These are phyloP conservation scores for Nemophila menziesii DNA, from an alignment of 257 asterid species.

Conservation along the genomic window DNA sequence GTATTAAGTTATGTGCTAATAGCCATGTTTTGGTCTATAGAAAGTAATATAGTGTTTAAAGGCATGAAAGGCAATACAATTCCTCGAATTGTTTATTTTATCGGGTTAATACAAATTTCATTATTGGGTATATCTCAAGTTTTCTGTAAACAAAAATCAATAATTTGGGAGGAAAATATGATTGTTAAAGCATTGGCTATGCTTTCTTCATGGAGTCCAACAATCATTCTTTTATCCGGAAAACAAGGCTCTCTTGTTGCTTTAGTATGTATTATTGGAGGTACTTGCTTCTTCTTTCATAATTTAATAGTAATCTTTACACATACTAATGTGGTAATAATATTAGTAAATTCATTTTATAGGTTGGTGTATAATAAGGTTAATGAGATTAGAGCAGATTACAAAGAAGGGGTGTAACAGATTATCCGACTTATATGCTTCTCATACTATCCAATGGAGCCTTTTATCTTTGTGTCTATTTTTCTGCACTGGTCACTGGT, in stretches of 20 bases:
- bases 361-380: slow-evolving; percentile 79
- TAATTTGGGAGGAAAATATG: slow-evolving; percentile 30
- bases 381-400: slow-evolving; percentile 28
- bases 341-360: slow-evolving; percentile 9
- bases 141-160: slow-evolving; percentile 19
- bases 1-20: slow-evolving; percentile 43
- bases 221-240: slow-evolving; percentile 67
- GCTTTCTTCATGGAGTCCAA: slow-evolving; percentile 73
- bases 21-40: slow-evolving; percentile 53
- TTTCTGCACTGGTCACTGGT: slow-evolving; percentile 97
- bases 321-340: slow-evolving; percentile 11
- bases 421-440: slow-evolving; percentile 44
- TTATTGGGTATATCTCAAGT: slow-evolving; percentile 29
- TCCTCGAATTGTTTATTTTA: slow-evolving; percentile 60
- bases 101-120: slow-evolving; percentile 58
- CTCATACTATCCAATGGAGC: slow-evolving; percentile 75
- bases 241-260: slow-evolving; percentile 78
- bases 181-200: slow-evolving; percentile 42
- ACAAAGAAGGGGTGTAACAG: slow-evolving; percentile 16
- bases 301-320: slow-evolving; percentile 2
- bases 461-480: slow-evolving; percentile 73
- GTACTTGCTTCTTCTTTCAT: slow-evolving; percentile 26
- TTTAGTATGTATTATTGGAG: slow-evolving; percentile 57
- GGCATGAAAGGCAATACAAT: slow-evolving; percentile 35
- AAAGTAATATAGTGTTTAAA: slow-evolving; percentile 28